These are phyloP conservation scores for Fusarium virguliforme DNA, from an alignment of 2,329 filamentous ascomycete species.

Conservation along the genomic window DNA sequence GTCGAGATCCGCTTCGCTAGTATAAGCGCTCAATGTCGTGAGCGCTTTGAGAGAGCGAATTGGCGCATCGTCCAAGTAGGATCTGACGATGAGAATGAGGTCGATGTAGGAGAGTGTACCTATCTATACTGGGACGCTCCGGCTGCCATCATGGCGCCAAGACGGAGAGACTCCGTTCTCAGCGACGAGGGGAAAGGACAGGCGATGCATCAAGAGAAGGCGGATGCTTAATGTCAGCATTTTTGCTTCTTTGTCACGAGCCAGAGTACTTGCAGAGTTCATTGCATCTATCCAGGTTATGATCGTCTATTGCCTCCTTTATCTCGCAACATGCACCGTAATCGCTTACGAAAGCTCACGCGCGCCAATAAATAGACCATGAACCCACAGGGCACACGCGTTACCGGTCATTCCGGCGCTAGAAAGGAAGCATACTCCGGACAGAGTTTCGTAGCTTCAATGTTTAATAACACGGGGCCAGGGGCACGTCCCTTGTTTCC, in stretches of 20 bases:
- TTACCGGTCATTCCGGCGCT: background rate
- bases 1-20: conserved; percentile 66
- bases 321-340: background rate
- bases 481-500: conserved; percentile 4
- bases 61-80: conserved; percentile 53
- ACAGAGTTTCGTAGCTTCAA: conserved; percentile 7
- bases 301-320: background rate
- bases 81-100: conserved; percentile 19
- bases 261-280: background rate
- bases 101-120: conserved; percentile 23
- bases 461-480: conserved; percentile 8
- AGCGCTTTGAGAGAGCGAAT: conserved; percentile 58
- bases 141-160: conserved; percentile 41
- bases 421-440: conserved; percentile 2
- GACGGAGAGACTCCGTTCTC: conserved; percentile 31
- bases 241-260: background rate
- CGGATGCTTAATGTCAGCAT: conserved; percentile 11
- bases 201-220: conserved; percentile 40
- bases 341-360: background rate
- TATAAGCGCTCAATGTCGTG: conserved; percentile 60
- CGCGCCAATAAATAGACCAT: background rate
- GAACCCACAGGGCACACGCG: background rate
- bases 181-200: conserved; percentile 36
- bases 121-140: conserved; percentile 37
- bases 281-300: background rate